Conservation (phyloP, 169 alveolate species). For the Cryptosporidium tyzzeri region DNA sequence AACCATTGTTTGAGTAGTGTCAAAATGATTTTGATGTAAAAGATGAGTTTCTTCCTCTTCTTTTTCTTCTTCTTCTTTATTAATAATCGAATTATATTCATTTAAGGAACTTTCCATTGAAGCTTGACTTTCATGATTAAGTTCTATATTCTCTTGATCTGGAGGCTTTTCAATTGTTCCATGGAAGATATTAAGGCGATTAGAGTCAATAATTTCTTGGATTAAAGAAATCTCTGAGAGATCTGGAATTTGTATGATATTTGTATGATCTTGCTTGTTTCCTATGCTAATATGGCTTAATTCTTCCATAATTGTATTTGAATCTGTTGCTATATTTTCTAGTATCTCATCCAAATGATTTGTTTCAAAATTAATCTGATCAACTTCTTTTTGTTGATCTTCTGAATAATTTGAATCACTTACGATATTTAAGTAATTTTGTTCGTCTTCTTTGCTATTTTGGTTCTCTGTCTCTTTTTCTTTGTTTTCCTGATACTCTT, state of each 20-base stretch:
- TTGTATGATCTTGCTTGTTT: neutral
- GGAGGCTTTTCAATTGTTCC: neutral
- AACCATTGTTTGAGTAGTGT: neutral
- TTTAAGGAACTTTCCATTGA: neutral
- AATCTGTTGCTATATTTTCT: neutral
- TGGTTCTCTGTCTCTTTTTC: too few relatives aligned
- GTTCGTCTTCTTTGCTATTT: neutral
- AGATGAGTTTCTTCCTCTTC: neutral
- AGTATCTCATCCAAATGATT: neutral
- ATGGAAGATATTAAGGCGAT: neutral
- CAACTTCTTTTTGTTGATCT: neutral
- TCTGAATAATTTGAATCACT: neutral
- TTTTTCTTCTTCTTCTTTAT: neutral
- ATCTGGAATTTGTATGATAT: neutral
- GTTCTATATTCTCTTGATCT: neutral
- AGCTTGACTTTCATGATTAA: neutral
- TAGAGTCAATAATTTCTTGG: constrained; percentile 12
- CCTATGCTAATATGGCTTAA: neutral
- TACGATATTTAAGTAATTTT: neutral
- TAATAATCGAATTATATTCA: neutral
- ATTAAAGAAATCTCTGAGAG: constrained; percentile 3
- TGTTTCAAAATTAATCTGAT: neutral
- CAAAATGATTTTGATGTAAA: neutral
- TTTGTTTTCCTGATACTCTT: neutral
- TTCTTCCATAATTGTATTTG: neutral